Evolutionary conservation across 257 asterid species (phyloP), one percentile per base, ranked within the genome.

Genomic region (Petunia axillaris): DNA sequence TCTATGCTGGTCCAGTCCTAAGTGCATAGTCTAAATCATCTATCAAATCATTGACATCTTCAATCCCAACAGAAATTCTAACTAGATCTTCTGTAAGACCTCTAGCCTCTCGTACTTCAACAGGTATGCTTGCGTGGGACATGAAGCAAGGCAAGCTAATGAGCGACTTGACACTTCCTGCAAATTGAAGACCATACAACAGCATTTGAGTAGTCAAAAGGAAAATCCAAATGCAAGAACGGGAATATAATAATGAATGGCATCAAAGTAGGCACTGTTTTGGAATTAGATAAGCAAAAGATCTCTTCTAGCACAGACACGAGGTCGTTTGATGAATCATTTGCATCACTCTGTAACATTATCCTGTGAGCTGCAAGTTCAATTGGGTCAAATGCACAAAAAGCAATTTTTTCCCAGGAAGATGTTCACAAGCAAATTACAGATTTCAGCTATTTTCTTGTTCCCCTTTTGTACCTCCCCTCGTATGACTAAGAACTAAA

Each of bases 121-220:
- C 90, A 25, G 96, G 94, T 75, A 94, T 91, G 86, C 88, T 82
- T 53, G 94, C 91, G 75, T 93, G 97, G 53, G 98, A 91, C 97
- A 94, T 94, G 74, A 90, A 94, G 79, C 96, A 89, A 13, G 93
- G 96, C 90, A 93, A 86, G 89, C 97, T 92, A 63, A 90, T 90
- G 76, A 92, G 94, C 62, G 97, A 93, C 86, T 94, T 89, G 13
- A 92, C 96, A 64, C 98, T 94, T 79, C 91, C 93, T 92, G 90
- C 76, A 66, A 25, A 65, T 63, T 36, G 62, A 37, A 55, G 10
- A n/a, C 40, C 35, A n/a, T 3, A 38, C 63, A 39, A 43, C 35
- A 15, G 50, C 0, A 40, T 2, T 41, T 55, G 59, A 40, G 71
- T 13, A 43, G 43, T 40, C 3, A 13, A 35, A 7, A 37, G 38